These are phyloP conservation scores for Penicillium atrosanguineum DNA, from an alignment of 495 filamentous ascomycete genomes.

Conservation along the genomic window DNA sequence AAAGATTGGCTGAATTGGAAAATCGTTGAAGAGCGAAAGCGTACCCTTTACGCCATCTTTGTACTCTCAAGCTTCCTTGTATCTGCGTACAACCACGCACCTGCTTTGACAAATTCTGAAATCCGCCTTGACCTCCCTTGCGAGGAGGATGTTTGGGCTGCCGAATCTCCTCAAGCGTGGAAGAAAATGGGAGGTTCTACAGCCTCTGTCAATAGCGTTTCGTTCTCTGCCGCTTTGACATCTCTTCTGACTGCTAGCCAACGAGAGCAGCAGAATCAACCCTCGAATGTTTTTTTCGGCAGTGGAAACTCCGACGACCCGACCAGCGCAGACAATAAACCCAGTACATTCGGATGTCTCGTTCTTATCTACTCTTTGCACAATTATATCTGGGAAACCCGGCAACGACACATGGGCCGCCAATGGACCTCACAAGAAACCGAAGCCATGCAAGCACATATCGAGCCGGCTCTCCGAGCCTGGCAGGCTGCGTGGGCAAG, in stretches of 20 bases:
- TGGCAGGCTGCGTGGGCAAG: slow-evolving; percentile 95
- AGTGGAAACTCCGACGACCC: slow-evolving; percentile 32
- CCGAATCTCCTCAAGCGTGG: slow-evolving; percentile 77
- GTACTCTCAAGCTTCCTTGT: slow-evolving; percentile 87
- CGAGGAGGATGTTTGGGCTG: slow-evolving; percentile 88
- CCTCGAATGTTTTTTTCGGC: slow-evolving; percentile 46
- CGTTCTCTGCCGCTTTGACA: slow-evolving; percentile 74
- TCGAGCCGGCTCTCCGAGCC: slow-evolving; percentile 89
- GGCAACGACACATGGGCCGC: slow-evolving; percentile 84
- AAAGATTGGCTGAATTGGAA: slow-evolving; percentile 90
- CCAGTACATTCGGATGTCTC: slow-evolving; percentile 92
- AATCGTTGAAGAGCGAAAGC: slow-evolving; percentile 83
- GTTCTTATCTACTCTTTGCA: slow-evolving; percentile 93
- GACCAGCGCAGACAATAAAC: slow-evolving; percentile 65
- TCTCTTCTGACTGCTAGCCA: slow-evolving; percentile 78
- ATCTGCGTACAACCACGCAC: slow-evolving; percentile 87
- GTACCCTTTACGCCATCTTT: slow-evolving; percentile 90
- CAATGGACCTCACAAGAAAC: slow-evolving; percentile 91
- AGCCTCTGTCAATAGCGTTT: slow-evolving; percentile 60
- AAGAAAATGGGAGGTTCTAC: slow-evolving; percentile 68
- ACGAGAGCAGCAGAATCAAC: slow-evolving; percentile 56
- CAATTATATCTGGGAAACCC: slow-evolving; percentile 98
- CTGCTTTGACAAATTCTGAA: slow-evolving; percentile 91
- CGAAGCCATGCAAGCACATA: slow-evolving; percentile 93
- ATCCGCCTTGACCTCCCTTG: slow-evolving; percentile 88